Base-by-base conservation (phyloP, 1,139 yeast genomes). In the Blastobotrys raffinosifermentans region DNA sequence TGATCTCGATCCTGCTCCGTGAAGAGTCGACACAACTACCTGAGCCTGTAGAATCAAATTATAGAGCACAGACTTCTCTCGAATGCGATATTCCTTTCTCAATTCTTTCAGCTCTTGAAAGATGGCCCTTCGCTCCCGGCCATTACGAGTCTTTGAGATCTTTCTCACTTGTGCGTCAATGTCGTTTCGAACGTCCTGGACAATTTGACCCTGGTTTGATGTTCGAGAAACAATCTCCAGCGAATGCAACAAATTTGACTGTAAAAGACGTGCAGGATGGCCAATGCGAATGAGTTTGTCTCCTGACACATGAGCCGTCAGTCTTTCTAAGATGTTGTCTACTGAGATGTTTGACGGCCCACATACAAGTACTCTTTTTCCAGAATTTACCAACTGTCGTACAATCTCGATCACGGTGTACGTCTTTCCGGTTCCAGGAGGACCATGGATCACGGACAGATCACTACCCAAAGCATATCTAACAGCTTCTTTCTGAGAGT, bases 341-440 rank as follows among this genome's bases (percentile, higher is more conserved):
- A 87, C 96, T 0, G 96, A 79, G n/a, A 87, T 80, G 55, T 91
- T 91, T 0, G 97, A 89, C 0, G 97, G 95, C 0, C 96, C 97
- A 63, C 97, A 89, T 0, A 91, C 93, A 29, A 91, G 65, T 0
- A 91, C 80, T 36, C 91, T 67, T 48, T 82, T 79, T 6, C 78
- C 77, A 10, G 64, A 63, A 11, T 66, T 67, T 0, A 80, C 72
- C 39, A 86, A 63, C 54, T 89, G 96, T 34, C 82, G 74, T 27
- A 87, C 80, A 8, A 85, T 63, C 52, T 91, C 97, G n/a, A 89
- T 77, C 6, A 91, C 53, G 0, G 97, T 89, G 45, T 80, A 80
- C 0, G 98, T 91, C 51, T 80, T 80, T 13, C 89, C 89, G 0
- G 87, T 80, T 0, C 89, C 89, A 1, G 87, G 87, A 1, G 89